Evolutionary conservation across 352 stramenopile species (phyloP), one percentile per base, ranked within the genome.

Genomic region (Globisporangium viniferum): DNA sequence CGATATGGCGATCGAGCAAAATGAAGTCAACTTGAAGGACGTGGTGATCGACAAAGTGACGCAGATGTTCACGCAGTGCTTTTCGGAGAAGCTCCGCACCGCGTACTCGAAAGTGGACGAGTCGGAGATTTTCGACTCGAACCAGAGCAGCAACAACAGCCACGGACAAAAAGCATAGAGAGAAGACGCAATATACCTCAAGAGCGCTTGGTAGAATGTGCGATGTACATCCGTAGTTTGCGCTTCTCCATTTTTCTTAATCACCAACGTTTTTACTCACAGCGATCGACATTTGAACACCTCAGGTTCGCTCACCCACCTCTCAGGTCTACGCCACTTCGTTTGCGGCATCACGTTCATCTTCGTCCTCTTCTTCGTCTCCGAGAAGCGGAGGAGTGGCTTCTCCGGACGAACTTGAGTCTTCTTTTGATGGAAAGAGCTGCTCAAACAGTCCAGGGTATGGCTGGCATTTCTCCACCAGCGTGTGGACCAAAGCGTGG

Each of bases 1-100:
- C 55, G 86, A 93, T 60, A 70, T 93, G 54, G 83, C 84, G 8
- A 77, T 92, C 41, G 86, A 92, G 69, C 81, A 94, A 58, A 84
- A 88, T 62, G 83, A 94, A 33, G 68, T 88, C 57, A 88, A 81
- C 57, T 57, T 93, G 5, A 93, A 94, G 70, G 80, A 92, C 56
- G 76, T 90, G 3, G 76, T 93, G 41, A 64, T 91, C 35, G 80
- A 82, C 64, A 84, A 88, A 65, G 69, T 91, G 27, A 84, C 77
- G 9, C 74, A 85, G 51, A 69, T 88, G 12, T 92, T 93, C 70
- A 89, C 84, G 20, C 80, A 91, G 33, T 94, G 84, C 67, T 94
- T 94, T 70, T 87, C 82, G 9, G 81, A 92, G 39, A 89, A 88
- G 57, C 61, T 91, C 18, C 72, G 77, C 35, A 70, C 72, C 0